Percentiles rank a stretch among this genome's conserved stretches.
These are phyloP conservation scores for Talaromyces sp. DNA, from an alignment of 2,329 filamentous ascomycete species.

Conservation along the genomic window DNA sequence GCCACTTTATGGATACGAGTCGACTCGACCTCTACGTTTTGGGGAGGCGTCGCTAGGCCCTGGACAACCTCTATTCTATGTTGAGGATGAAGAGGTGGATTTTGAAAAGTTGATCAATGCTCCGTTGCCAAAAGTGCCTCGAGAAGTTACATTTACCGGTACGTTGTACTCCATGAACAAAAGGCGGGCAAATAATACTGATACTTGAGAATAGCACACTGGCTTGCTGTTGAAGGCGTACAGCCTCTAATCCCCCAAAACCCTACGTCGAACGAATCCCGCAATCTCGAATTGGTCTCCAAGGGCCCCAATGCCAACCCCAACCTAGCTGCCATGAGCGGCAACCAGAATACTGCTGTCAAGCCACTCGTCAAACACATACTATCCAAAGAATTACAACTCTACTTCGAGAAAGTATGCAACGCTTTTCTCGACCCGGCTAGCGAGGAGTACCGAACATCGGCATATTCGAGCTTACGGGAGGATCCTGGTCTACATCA, in stretches of 20 bases:
- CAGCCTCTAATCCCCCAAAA: conserved; percentile 97
- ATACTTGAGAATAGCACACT: conserved; percentile 65
- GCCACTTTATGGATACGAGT: conserved; percentile 94
- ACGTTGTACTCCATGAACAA: conserved; percentile 22
- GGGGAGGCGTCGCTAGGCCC: conserved; percentile 92
- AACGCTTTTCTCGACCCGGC: conserved; percentile 82
- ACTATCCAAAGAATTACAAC: conserved; percentile 88
- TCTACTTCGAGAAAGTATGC: conserved; percentile 96
- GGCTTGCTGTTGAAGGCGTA: conserved; percentile 95
- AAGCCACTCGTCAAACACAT: conserved; percentile 95
- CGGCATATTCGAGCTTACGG: conserved; percentile 79
- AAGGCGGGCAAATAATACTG: neutral
- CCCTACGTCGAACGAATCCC: conserved; percentile 79
- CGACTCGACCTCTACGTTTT: conserved; percentile 81
- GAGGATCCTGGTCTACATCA: conserved; percentile 93
- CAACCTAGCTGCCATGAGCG: conserved; percentile 76
- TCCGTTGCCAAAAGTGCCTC: conserved; percentile 87
- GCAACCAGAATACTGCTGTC: conserved; percentile 77
- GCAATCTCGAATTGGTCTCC: conserved; percentile 79
- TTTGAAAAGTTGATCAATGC: conserved; percentile 99
- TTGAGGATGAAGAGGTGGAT: conserved; percentile 97
- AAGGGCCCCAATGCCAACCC: conserved; percentile 88
- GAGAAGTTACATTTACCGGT: conserved; percentile 91
- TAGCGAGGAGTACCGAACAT: conserved; percentile 80
- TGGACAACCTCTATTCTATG: conserved; percentile 92